Conservation (phyloP, 768 basidiomycete genomes). For the Piloderma croceum region DNA sequence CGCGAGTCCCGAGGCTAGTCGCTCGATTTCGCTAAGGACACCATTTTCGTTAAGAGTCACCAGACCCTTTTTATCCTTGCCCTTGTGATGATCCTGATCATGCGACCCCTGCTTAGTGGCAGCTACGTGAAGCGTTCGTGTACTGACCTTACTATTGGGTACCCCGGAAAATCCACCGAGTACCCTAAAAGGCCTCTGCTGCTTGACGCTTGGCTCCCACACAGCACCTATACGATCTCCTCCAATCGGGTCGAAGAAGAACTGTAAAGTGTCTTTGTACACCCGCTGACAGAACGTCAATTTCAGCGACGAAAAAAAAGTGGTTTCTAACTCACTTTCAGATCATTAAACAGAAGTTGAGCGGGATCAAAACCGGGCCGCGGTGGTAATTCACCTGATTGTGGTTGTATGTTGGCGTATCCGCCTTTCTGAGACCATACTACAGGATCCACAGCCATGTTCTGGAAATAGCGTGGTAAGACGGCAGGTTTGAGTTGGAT, state of each 20-base stretch:
- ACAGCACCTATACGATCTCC: conserved; percentile 75
- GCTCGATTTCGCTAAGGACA: not conserved
- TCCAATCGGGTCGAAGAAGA: conserved; percentile 83
- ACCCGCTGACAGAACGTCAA: conserved; percentile 25
- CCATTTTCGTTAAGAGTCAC: not conserved
- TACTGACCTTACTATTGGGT: conserved; percentile 38
- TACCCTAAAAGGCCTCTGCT: conserved; percentile 68
- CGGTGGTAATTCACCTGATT: conserved; percentile 19
- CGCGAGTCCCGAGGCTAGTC: not conserved
- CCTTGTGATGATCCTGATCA: conserved; percentile 20
- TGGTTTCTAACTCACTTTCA: conserved; percentile 67
- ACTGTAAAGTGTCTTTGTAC: conserved; percentile 70
- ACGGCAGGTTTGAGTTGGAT: conserved; percentile 62
- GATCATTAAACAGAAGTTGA: conserved; percentile 55
- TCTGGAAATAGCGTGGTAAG: conserved; percentile 73
- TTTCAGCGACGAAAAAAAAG: not conserved
- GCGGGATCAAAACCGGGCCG: conserved; percentile 83
- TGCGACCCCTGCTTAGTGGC: conserved; percentile 1
- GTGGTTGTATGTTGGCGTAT: conserved; percentile 42
- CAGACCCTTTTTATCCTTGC: conserved; percentile 16
- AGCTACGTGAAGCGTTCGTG: not conserved
- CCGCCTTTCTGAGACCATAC: conserved; percentile 39
- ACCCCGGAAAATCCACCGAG: conserved; percentile 73
- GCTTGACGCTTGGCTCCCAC: conserved; percentile 73
- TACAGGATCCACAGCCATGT: conserved; percentile 45